Conservation (phyloP, 306 rosid species). For the Cucurbita argyrosperma region DNA sequence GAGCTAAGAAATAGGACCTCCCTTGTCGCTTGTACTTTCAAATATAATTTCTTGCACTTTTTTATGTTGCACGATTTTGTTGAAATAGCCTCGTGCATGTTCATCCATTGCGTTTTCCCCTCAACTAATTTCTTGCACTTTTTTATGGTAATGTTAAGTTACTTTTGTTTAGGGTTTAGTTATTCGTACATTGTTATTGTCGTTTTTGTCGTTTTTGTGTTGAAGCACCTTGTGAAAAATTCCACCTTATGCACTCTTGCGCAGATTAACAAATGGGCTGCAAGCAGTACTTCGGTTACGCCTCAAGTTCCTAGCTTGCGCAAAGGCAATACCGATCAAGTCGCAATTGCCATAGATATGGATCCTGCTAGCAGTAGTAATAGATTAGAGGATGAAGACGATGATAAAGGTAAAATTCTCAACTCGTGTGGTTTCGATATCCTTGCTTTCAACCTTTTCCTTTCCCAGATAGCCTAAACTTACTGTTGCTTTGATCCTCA, state of each 20-base stretch:
- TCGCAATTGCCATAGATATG: conserved; percentile 82
- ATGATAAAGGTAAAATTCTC: conserved; percentile 60
- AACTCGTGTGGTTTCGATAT: not conserved
- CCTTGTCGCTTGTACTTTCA: not conserved
- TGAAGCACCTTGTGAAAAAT: not conserved
- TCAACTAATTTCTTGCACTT: not conserved
- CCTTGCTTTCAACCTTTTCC: conserved; percentile 2
- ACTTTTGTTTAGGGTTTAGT: no score
- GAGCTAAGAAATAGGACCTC: not conserved
- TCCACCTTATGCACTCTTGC: conserved; percentile 7
- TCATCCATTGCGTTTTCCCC: not conserved
- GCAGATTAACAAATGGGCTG: conserved; percentile 57
- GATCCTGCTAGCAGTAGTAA: conserved; percentile 45
- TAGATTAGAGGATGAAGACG: conserved; percentile 84
- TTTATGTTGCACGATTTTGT: not conserved
- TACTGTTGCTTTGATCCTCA: conserved; percentile 7
- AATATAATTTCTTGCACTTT: not conserved
- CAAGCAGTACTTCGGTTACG: conserved; percentile 42
- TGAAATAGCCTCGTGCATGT: not conserved
- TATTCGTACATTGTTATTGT: not conserved
- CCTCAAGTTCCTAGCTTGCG: conserved; percentile 98
- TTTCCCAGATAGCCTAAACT: not conserved
- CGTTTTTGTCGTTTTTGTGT: not conserved
- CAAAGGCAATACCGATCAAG: conserved; percentile 74
- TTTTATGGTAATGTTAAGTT: not conserved